phyloP scores from a whole-genome alignment of 305 asterid species.

The Fraxinus sp. region DNA sequence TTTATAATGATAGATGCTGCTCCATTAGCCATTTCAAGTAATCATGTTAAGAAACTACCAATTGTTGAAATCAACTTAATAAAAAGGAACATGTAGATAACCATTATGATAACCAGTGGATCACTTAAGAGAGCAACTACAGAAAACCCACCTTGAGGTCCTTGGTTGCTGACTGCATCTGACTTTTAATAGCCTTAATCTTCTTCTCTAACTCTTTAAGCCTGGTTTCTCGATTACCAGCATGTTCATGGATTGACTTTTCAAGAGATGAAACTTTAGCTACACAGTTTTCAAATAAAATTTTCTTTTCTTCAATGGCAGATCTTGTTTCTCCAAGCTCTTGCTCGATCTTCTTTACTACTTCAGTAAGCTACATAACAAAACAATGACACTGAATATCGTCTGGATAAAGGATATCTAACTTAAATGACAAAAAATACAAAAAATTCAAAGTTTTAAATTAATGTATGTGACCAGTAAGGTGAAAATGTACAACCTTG shows the following conservation, averaged over 20 bases:
- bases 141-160: slow-evolving; percentile 64
- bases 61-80: not conserved
- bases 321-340: slow-evolving; percentile 79
- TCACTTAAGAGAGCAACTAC: slow-evolving; percentile 9
- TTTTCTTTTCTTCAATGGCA: slow-evolving; percentile 58
- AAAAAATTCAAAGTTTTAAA: slow-evolving; percentile 9
- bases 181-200: slow-evolving; percentile 61
- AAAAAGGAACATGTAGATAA: not conserved
- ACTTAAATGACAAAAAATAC: slow-evolving; percentile 8
- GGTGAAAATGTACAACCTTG: slow-evolving; percentile 56
- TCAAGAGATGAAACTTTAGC: slow-evolving; percentile 74
- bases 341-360: slow-evolving; percentile 71
- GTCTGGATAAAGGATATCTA: slow-evolving; percentile 4
- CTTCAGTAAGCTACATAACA: slow-evolving; percentile 69
- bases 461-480: slow-evolving; percentile 15
- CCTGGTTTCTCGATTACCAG: slow-evolving; percentile 75
- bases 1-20: not conserved
- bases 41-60: slow-evolving; percentile 15
- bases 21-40: not conserved
- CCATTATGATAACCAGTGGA: not conserved
- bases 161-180: slow-evolving; percentile 74
- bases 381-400: slow-evolving; percentile 12
- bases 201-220: slow-evolving; percentile 84
- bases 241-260: slow-evolving; percentile 69
- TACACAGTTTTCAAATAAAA: slow-evolving; percentile 50